phyloP scores from a whole-genome alignment of 73 alveolate genomes.

The Tetrahymena borealis region DNA sequence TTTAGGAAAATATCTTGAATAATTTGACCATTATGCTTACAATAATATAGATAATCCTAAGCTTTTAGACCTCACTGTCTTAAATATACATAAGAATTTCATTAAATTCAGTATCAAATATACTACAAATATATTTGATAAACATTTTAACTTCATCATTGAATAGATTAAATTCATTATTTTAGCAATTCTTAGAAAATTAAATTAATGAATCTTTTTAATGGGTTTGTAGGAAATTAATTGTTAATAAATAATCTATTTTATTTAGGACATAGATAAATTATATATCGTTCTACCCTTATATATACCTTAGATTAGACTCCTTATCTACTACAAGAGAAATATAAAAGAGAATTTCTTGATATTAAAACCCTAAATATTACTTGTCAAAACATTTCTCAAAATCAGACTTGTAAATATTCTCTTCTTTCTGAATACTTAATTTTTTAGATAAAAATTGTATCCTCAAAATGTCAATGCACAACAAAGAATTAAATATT shows the following conservation, averaged over 20 bases:
- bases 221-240: not conserved
- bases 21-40: not conserved
- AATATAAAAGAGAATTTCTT: not conserved
- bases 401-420: not conserved
- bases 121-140: not conserved
- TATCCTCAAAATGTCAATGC: not conserved
- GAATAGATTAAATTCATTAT: not conserved
- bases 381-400: not conserved
- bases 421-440: not conserved
- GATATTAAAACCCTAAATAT: not conserved
- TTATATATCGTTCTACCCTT: not conserved
- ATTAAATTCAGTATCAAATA: not conserved
- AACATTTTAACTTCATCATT: not conserved
- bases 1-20: not conserved
- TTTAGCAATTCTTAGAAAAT: not conserved
- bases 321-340: not conserved
- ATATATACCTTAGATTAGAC: not conserved
- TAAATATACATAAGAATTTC: not conserved
- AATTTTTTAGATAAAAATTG: not conserved
- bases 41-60: not conserved
- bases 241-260: not conserved
- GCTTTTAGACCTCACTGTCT: not conserved
- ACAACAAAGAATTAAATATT: not conserved
- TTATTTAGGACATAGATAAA: not conserved
- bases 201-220: not conserved